phyloP scores from a whole-genome alignment of 352 stramenopile species.

The Pythium utonaiense region DNA sequence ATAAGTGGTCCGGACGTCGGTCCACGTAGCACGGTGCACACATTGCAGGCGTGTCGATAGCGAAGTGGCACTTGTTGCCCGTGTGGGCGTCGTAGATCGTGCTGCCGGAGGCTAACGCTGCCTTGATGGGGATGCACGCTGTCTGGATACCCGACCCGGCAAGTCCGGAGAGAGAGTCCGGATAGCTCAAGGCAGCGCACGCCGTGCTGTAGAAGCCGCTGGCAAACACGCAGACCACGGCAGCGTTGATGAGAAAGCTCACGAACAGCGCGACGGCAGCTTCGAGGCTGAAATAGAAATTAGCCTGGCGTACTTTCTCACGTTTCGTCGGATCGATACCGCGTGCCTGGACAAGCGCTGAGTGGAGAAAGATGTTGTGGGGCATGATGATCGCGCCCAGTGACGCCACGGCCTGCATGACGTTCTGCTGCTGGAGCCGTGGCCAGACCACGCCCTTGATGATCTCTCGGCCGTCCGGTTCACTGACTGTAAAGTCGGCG shows the following conservation, averaged over 20 bases:
- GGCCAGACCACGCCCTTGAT: slow-evolving; percentile 66
- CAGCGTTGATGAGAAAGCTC: slow-evolving; percentile 90
- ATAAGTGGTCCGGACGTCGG: slow-evolving; percentile 13
- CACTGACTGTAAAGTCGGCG: slow-evolving; percentile 74
- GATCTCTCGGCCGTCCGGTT: slow-evolving; percentile 58
- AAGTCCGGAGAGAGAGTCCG: slow-evolving; percentile 51
- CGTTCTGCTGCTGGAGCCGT: slow-evolving; percentile 54
- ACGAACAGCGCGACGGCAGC: slow-evolving; percentile 77
- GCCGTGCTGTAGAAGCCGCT: slow-evolving; percentile 83
- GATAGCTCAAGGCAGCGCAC: slow-evolving; percentile 41
- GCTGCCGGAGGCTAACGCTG: slow-evolving; percentile 43
- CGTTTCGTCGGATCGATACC: slow-evolving; percentile 24
- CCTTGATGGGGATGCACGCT: slow-evolving; percentile 51
- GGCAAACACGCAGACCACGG: slow-evolving; percentile 87
- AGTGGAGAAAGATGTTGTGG: slow-evolving; percentile 96
- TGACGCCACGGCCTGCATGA: slow-evolving; percentile 68
- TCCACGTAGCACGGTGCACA: slow-evolving; percentile 59
- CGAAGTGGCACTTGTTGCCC: slow-evolving; percentile 51
- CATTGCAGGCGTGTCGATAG: neutral
- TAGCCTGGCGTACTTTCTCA: slow-evolving; percentile 45
- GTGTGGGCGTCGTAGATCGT: slow-evolving; percentile 61
- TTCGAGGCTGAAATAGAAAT: slow-evolving; percentile 88
- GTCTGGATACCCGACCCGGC: slow-evolving; percentile 56
- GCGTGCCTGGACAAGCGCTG: slow-evolving; percentile 79
- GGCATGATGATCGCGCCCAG: slow-evolving; percentile 94